phyloP scores from a whole-genome alignment of 1,284 basidiomycete genomes.

The Pseudozyma sp. region DNA sequence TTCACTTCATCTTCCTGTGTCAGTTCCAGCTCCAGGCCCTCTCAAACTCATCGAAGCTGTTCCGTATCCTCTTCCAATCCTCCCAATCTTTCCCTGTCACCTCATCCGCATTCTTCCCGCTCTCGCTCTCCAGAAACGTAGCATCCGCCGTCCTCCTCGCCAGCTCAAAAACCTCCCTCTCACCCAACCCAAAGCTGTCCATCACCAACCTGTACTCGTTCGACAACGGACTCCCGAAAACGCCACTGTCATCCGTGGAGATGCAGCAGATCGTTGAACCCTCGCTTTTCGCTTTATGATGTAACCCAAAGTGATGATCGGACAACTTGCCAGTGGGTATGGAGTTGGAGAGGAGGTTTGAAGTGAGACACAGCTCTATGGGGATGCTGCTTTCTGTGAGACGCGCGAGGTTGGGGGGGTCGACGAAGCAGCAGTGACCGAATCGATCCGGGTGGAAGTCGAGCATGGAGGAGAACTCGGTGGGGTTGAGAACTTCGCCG shows the following conservation, averaged over 20 bases:
- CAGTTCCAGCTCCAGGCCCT: slow-evolving; percentile 12
- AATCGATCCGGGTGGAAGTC: slow-evolving; percentile 40
- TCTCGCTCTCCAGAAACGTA: not conserved
- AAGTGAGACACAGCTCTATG: slow-evolving; percentile 49
- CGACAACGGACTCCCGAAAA: slow-evolving; percentile 40
- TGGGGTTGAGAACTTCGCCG: slow-evolving; percentile 23
- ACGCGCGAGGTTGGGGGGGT: not conserved
- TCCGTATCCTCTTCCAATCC: not conserved
- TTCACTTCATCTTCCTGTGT: not conserved
- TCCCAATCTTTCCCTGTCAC: not conserved
- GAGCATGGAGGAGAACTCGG: slow-evolving; percentile 42
- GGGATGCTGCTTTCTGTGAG: slow-evolving; percentile 17
- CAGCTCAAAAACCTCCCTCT: slow-evolving; percentile 11
- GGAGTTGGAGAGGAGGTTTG: slow-evolving; percentile 43
- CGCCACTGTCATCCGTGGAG: slow-evolving; percentile 50
- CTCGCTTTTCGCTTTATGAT: slow-evolving; percentile 1
- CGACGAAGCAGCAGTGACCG: slow-evolving; percentile 52
- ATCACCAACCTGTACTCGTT: slow-evolving; percentile 47
- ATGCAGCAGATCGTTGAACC: slow-evolving; percentile 28
- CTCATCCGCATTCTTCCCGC: not conserved
- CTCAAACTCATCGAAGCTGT: slow-evolving; percentile 7
- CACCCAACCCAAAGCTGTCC: slow-evolving; percentile 23
- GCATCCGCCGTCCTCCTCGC: not conserved
- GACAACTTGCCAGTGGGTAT: slow-evolving; percentile 5
- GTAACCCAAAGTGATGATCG: slow-evolving; percentile 29